Evolutionary conservation across 2,329 filamentous ascomycete genomes (phyloP).

Genomic region (Leptographium procerum): DNA sequence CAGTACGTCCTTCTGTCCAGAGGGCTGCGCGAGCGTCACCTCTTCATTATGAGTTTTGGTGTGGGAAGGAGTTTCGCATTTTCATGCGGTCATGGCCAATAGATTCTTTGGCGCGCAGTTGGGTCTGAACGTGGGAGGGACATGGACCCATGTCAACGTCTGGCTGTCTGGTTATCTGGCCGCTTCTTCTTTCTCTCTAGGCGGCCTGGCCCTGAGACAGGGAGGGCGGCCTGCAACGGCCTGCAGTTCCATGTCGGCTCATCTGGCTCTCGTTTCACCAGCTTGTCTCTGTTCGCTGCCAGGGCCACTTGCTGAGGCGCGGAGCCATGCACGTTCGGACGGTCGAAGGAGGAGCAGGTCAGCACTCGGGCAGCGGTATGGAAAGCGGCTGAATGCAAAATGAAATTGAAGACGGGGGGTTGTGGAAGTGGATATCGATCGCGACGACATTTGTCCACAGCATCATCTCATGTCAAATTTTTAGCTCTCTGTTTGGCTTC

Average conservation of each 20-base stretch:
- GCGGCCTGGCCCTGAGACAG: not conserved
- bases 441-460: not conserved
- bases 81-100: constrained; percentile 9
- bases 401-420: not conserved
- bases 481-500: too few species aligned
- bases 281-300: not conserved
- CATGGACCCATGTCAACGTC: not conserved
- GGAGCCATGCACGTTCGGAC: not conserved
- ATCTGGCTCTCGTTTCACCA: not conserved
- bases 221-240: not conserved
- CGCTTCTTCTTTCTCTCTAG: not conserved
- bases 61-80: constrained; percentile 8
- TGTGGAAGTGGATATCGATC: not conserved
- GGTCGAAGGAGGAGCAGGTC: not conserved
- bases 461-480: too few species aligned
- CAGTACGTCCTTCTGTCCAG: too few species aligned
- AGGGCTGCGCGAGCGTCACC: not conserved
- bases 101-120: constrained; percentile 9
- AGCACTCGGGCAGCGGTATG: not conserved
- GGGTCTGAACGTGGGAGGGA: not conserved
- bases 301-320: not conserved
- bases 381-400: not conserved
- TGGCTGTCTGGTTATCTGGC: not conserved
- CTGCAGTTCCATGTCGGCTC: not conserved
- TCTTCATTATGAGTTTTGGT: not conserved